Conservation (phyloP, 306 rosid species). For the Lagenaria siceraria region DNA sequence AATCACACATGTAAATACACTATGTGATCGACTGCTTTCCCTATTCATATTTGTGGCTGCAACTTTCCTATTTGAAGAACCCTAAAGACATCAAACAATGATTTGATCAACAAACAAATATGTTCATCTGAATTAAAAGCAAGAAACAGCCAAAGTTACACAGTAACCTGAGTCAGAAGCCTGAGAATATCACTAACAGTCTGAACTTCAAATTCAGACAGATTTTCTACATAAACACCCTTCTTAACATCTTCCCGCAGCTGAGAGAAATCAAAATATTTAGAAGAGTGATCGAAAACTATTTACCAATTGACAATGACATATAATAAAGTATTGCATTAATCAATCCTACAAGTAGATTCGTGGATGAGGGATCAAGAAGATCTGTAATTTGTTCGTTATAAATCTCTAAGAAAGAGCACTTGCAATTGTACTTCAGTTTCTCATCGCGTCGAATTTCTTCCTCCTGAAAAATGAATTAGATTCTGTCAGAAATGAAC, state of each 20-base stretch:
- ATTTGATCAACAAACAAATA: slow-evolving; percentile 10
- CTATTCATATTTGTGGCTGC: slow-evolving; percentile 98
- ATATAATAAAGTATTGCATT: background rate
- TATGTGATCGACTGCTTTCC: slow-evolving; percentile 96
- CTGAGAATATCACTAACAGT: slow-evolving; percentile 68
- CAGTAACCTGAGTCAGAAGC: slow-evolving; percentile 64
- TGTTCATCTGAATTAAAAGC: slow-evolving; percentile 7
- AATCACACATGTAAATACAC: slow-evolving; percentile 94
- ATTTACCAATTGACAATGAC: slow-evolving; percentile 5
- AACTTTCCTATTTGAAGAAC: slow-evolving; percentile 91
- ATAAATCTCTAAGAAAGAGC: slow-evolving; percentile 95
- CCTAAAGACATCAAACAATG: slow-evolving; percentile 39
- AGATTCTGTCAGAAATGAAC: background rate
- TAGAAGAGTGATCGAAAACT: background rate
- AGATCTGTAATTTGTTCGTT: slow-evolving; percentile 92
- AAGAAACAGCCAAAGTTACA: slow-evolving; percentile 5
- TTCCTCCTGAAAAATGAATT: slow-evolving; percentile 61
- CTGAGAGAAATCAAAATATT: slow-evolving; percentile 25
- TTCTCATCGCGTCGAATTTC: slow-evolving; percentile 85
- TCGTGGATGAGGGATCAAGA: slow-evolving; percentile 78
- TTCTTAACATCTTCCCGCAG: slow-evolving; percentile 84
- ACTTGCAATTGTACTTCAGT: slow-evolving; percentile 82
- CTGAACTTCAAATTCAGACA: slow-evolving; percentile 78
- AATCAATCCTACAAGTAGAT: slow-evolving; percentile 63
- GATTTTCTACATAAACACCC: slow-evolving; percentile 92